A percentile compares a stretch with the other conserved stretches of the same genome.
phyloP scores from a whole-genome alignment of 352 stramenopile species.

The Phytophthora constricta region DNA sequence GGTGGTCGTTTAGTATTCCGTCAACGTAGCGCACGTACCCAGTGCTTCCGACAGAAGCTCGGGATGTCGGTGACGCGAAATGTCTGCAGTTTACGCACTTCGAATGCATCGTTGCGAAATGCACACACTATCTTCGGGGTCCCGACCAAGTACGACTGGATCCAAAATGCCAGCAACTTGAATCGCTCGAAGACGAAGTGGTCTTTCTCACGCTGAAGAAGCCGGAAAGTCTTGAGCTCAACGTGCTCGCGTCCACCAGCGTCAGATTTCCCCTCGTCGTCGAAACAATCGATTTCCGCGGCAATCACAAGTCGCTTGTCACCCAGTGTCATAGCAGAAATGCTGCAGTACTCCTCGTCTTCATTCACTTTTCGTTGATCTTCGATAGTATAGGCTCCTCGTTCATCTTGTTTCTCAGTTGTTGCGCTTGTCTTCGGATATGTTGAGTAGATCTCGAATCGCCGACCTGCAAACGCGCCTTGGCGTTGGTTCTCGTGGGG shows the following conservation, averaged over 20 bases:
- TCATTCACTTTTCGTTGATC: constrained; percentile 51
- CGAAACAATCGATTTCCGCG: constrained; percentile 73
- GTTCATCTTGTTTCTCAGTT: neutral
- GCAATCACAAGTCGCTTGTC: constrained; percentile 62
- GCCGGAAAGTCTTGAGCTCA: constrained; percentile 76
- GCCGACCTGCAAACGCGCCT: constrained; percentile 70
- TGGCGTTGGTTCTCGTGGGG: constrained; percentile 58
- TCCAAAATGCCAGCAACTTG: constrained; percentile 86
- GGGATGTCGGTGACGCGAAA: constrained; percentile 72
- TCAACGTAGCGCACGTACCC: constrained; percentile 46
- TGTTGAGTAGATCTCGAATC: constrained; percentile 73
- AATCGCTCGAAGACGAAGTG: constrained; percentile 79
- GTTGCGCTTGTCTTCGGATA: constrained; percentile 11
- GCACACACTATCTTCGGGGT: constrained; percentile 75
- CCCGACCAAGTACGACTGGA: constrained; percentile 82
- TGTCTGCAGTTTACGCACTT: constrained; percentile 66
- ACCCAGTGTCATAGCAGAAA: constrained; percentile 63
- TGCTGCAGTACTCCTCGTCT: constrained; percentile 75
- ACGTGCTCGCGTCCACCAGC: constrained; percentile 45
- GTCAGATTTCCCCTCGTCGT: constrained; percentile 16
- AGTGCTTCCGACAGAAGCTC: constrained; percentile 72
- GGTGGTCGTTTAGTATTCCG: neutral
- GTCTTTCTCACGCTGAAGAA: constrained; percentile 66
- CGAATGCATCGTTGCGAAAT: constrained; percentile 72
- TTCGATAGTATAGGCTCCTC: neutral